Base-by-base conservation (phyloP, 257 asterid genomes). In the Lithospermum erythrorhizon region DNA sequence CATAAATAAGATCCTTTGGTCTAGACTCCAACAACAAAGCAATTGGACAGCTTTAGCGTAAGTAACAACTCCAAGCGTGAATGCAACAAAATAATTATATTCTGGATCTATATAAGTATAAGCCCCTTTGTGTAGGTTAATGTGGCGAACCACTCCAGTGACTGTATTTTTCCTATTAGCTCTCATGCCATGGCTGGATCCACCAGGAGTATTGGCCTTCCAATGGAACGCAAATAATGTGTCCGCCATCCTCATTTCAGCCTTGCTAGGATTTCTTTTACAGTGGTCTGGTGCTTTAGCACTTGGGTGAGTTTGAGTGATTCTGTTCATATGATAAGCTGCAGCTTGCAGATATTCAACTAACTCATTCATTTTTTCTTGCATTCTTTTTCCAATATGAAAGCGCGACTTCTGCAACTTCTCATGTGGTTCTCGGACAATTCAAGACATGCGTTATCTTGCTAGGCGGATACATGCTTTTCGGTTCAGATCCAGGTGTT, bases 271-370 rank as follows among this genome's bases (percentile, higher is more conserved):
- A 11, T 89, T 89, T 66, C 87, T 89, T 65, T 65, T 89, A 75
- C 97, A 89, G 68, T 87, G 89, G 93, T 89, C 97, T 8, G 97
- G 97, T 59, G 97, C 97, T 69, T 80, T 89, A 55, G 97, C 95
- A 21, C 95, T 89, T 5, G 95, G 97, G 95, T 89, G 64, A 54
- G 76, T 17, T 94, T 89, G 64, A 54, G 76, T 17, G 3, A 30
- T 65, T 53, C 52, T 68, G 10, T 59, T 9, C 27, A 3, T 5
- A 51, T 18, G 21, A 51, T 51, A 21, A 51, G 55, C 21, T 25
- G 29, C 29, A 25, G 45, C 11, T 7, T 35, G 45, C 11, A 6
- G 2, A 35, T 41, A 9, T 41, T 11, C 48, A 41, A 41, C 48
- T 41, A 13, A 62, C 3, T 18, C 18, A 66, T 17, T 5, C 29